Evolutionary conservation across 2,329 filamentous ascomycete genomes (phyloP), one percentile per base, ranked within the genome.

Genomic region (Paecilomyces niveus): DNA sequence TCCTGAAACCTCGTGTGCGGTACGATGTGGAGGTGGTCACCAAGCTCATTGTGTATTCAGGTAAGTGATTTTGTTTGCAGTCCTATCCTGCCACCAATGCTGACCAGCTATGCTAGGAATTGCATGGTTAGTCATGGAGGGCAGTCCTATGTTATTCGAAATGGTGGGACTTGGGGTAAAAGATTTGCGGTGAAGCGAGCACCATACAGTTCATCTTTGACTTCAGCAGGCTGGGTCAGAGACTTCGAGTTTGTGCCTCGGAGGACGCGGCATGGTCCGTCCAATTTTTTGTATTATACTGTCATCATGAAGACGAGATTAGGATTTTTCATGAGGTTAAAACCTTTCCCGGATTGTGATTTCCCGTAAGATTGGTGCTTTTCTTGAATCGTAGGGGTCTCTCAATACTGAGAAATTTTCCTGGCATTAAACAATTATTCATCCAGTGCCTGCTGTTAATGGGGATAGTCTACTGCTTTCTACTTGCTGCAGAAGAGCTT

Each of bases 21-120:
- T 99, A 97, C 70, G 94, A 99, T 75, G 93, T 97, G n/a, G 94
- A 99, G 74, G 93, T 99, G 45, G 89, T 99, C 39, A 97, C 94
- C 4, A 97, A 97, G 76, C 76, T 99, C 61, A 89, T 99, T 67
- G 91, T 99, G 24, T 99, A 99, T 77, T 84, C 89, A 59, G 94
- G 93, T 91, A 77, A 74, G 86, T 76, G 15, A 11, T 24, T 18
- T 31, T 15, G 51, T 54, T 5, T 57, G 13, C 18, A 32, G 11
- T 24, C 18, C 7, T n/a, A 29, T 54, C 59, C 54, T 26, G 35
- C 49, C 54, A 58, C 57, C 56, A 53, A 50, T 8, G 5, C 57
- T 53, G 13, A 53, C 60, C 45, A 24, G 21, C 1, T 2, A 52
- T 53, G 53, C 33, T 62, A 91, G 90, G 90, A 53, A 96, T 96